phyloP scores from a whole-genome alignment of 2,329 filamentous ascomycete species.

The Stromatinia cepivora region DNA sequence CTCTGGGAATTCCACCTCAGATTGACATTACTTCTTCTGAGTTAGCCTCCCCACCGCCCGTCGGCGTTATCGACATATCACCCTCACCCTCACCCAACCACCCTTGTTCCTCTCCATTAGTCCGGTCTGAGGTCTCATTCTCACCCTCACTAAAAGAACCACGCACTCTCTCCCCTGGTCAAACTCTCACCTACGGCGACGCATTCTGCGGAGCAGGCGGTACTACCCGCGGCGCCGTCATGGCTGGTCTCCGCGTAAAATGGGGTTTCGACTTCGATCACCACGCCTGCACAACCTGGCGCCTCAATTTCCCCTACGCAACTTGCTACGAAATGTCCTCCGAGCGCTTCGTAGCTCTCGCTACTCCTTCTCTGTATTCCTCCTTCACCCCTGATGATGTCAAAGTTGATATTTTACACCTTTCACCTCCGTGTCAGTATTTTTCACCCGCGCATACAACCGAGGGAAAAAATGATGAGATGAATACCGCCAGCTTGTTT shows the following conservation, averaged over 20 bases:
- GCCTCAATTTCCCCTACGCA: conserved; percentile 34
- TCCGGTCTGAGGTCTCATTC: conserved; percentile 17
- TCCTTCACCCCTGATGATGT: conserved; percentile 33
- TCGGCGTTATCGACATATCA: conserved; percentile 32
- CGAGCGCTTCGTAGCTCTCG: conserved; percentile 49
- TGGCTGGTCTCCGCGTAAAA: conserved; percentile 58
- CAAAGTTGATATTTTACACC: conserved; percentile 67
- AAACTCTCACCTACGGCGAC: conserved; percentile 68
- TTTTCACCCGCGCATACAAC: conserved; percentile 72
- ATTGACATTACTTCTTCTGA: conserved; percentile 30
- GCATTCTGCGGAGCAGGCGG: conserved; percentile 74
- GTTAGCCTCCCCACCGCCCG: conserved; percentile 26
- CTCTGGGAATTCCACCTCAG: not conserved
- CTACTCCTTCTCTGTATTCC: conserved; percentile 16
- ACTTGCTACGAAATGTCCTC: conserved; percentile 52
- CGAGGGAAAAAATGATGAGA: conserved; percentile 59
- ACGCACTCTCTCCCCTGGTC: conserved; percentile 38
- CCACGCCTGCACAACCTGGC: conserved; percentile 33
- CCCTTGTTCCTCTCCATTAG: not conserved
- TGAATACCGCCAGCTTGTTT: conserved; percentile 62
- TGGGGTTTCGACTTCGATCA: conserved; percentile 63
- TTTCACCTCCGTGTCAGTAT: conserved; percentile 76
- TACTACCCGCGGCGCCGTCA: conserved; percentile 61
- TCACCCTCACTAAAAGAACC: conserved; percentile 21
- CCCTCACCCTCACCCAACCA: not conserved